Conservation (phyloP, 2,329 filamentous ascomycete genomes). For the Aspergillus floridensis region DNA sequence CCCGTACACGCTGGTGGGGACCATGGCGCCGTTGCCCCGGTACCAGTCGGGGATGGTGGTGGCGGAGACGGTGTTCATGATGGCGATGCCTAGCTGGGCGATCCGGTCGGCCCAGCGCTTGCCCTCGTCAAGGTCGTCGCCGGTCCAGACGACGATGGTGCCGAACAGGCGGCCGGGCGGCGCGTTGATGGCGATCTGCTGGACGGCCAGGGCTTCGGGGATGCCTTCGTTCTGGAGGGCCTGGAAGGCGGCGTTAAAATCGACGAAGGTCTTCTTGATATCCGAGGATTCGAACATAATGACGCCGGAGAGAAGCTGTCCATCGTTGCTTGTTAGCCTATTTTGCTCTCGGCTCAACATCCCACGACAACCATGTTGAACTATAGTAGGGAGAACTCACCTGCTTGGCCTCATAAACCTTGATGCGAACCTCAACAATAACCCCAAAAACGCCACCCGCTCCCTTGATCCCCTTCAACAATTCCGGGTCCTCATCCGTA, state of each 20-base stretch:
- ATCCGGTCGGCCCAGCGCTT: conserved; percentile 17
- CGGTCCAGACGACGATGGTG: conserved; percentile 14
- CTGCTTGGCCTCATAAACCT: conserved; percentile 13
- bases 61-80: conserved; percentile 14
- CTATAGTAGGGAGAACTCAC: background rate
- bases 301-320: conserved; percentile 18
- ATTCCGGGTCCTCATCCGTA: conserved; percentile 5
- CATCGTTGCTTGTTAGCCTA: background rate
- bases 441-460: conserved; percentile 21
- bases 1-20: conserved; percentile 8
- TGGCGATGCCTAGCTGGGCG: conserved; percentile 9
- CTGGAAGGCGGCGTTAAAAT: conserved; percentile 16
- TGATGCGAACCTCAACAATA: conserved; percentile 19
- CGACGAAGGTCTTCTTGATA: conserved; percentile 2
- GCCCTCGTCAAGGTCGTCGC: conserved; percentile 11
- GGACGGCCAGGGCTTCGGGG: conserved; percentile 12
- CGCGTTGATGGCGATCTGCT: conserved; percentile 14
- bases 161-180: conserved; percentile 14
- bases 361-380: no score
- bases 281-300: conserved; percentile 18
- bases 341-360: no score
- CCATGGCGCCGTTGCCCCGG: background rate
- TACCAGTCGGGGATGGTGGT: conserved; percentile 16
- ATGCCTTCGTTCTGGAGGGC: conserved; percentile 7
- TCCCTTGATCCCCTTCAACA: conserved; percentile 19